These are phyloP conservation scores for Batrachochytrium dendrobatidis DNA, from an alignment of 371 early-diverging fungal species.

Conservation along the genomic window DNA sequence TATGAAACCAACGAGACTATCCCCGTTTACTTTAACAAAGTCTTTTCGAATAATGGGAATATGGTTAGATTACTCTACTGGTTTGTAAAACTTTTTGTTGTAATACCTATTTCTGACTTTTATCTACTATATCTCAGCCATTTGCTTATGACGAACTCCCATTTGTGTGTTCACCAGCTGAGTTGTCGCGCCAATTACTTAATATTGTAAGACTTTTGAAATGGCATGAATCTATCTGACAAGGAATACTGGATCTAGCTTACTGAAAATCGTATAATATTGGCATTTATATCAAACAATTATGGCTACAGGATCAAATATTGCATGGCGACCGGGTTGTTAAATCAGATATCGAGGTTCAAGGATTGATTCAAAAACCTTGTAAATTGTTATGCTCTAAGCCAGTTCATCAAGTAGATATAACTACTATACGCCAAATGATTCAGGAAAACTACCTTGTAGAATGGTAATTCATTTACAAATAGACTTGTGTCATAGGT, in stretches of 20 bases:
- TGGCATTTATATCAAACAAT: not conserved
- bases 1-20: not conserved
- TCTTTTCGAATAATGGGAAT: not conserved
- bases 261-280: not conserved
- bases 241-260: not conserved
- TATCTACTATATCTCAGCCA: not conserved
- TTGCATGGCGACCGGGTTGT: constrained; percentile 1
- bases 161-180: constrained; percentile 1
- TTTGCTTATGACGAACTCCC: constrained; percentile 2
- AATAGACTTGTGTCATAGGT: not conserved
- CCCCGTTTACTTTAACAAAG: constrained; percentile 2
- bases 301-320: not conserved
- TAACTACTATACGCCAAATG: not conserved
- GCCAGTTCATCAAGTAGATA: not conserved
- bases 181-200: not conserved
- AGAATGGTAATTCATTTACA: not conserved
- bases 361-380: not conserved
- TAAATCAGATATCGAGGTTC: not conserved
- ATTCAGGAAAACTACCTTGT: not conserved
- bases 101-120: not conserved
- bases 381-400: not conserved
- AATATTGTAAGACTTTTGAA: not conserved
- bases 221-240: too few species aligned
- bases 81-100: not conserved
- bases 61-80: not conserved